Evolutionary conservation across 495 filamentous ascomycete genomes (phyloP).

Genomic region (Penicillium samsonianum): DNA sequence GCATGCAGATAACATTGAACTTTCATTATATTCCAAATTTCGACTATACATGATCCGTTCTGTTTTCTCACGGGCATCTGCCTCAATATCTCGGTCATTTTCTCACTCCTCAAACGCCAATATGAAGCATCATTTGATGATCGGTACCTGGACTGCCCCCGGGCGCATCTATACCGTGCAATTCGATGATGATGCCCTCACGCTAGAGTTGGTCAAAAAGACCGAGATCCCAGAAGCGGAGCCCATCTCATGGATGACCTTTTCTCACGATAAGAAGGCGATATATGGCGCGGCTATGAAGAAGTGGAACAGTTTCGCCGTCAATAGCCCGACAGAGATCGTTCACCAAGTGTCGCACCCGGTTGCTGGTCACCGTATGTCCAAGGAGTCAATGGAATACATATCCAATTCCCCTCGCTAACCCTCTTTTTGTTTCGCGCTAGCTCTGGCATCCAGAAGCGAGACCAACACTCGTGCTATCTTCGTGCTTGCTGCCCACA

Average conservation of each 20-base stretch:
- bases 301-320: constrained; percentile 79
- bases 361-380: constrained; percentile 63
- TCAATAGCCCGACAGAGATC: constrained; percentile 76
- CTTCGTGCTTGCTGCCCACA: constrained; percentile 74
- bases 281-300: constrained; percentile 89
- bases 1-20: constrained; percentile 6
- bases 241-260: constrained; percentile 89
- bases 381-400: neutral
- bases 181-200: constrained; percentile 76
- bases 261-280: constrained; percentile 78
- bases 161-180: constrained; percentile 82
- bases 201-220: constrained; percentile 70
- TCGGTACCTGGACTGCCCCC: constrained; percentile 81
- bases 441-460: constrained; percentile 65
- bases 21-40: neutral
- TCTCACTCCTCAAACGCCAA: constrained; percentile 31
- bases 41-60: constrained; percentile 15
- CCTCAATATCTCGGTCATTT: constrained; percentile 19
- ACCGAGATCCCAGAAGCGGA: constrained; percentile 77
- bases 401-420: neutral
- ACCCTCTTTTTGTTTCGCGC: neutral
- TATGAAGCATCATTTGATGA: constrained; percentile 80
- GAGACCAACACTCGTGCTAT: constrained; percentile 82
- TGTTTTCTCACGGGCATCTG: constrained; percentile 9
- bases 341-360: constrained; percentile 71